Evolutionary conservation across 345 rosid species (phyloP), one percentile per base, ranked within the genome.

Genomic region (Dipteronia dyeriana): DNA sequence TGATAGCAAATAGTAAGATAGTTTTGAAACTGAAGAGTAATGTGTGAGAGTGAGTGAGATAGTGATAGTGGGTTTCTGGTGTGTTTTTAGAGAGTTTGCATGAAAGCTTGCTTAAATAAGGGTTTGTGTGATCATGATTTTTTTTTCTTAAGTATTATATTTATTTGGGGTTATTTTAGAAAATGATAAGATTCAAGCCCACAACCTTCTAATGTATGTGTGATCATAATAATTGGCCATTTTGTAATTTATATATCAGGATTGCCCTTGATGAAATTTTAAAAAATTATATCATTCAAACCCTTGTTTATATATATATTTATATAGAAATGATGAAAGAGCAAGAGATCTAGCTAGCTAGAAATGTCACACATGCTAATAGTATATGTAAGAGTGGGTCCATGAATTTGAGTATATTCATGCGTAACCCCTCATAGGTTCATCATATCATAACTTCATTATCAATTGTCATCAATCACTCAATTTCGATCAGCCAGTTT

Each of bases 31-130:
- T 57, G 75, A 45, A 70, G 61, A 73, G 78, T 49, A 13, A 49
- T 14, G 54, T 12, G 54, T 49, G 51, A 71, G 51, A 71, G 17
- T 59, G 63, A 51, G 12, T 22, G 60, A 70, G 69, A 47, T 25
- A 71, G 71, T 7, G 53, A 77, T 73, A 76, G 73, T 41, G 29
- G 23, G 47, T 60, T 73, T 34, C 4, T 34, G 38, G 38, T 34
- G 5, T 34, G 38, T 34, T 34, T 34, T 20, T 14, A 11, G 17
- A 62, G 26, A 26, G 60, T 75, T 59, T 83, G 82, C 83, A 65
- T 76, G 82, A 7, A 73, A n/a, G 67, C 41, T 19, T 9, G 69
- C 71, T 79, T 84, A 87, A 75, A 85, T 85, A 87, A 70, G 79
- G 78, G 67, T 47, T 12, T 22, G 11, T 3, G 39, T 13, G 43